Evolutionary conservation across 2,329 filamentous ascomycete species (phyloP).

Genomic region (Talaromyces pinophilus): DNA sequence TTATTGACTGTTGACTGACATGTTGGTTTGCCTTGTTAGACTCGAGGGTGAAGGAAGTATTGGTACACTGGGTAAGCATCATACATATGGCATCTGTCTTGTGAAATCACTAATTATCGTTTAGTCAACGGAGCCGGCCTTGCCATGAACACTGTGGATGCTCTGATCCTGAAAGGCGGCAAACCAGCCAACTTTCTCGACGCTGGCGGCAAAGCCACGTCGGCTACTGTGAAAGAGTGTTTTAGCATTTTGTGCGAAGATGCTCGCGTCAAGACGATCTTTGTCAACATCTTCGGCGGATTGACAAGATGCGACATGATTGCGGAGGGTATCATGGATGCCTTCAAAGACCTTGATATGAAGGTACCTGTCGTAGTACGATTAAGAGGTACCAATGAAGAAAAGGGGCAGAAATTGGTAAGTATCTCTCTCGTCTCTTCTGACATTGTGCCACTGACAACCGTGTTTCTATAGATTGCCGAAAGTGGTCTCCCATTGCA

Average conservation of each 20-base stretch:
- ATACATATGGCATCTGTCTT: not conserved
- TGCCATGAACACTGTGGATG: conserved; percentile 88
- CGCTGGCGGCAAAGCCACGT: conserved; percentile 84
- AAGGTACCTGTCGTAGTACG: conserved; percentile 75
- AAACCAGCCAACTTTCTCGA: conserved; percentile 81
- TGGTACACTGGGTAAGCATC: conserved; percentile 63
- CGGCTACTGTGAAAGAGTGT: conserved; percentile 73
- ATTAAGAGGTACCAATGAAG: conserved; percentile 73
- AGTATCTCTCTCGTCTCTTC: conserved; percentile 26
- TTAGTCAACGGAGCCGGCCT: conserved; percentile 82
- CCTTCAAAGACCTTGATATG: conserved; percentile 68
- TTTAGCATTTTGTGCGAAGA: conserved; percentile 75
- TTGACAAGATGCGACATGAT: conserved; percentile 80
- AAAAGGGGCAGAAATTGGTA: conserved; percentile 65
- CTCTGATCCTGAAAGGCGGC: conserved; percentile 67
- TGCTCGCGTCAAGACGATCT: conserved; percentile 68
- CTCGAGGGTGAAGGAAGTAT: conserved; percentile 61
- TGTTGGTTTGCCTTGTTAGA: conserved; percentile 26
- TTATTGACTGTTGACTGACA: conserved; percentile 7
- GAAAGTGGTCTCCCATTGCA: conserved; percentile 68
- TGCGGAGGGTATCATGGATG: conserved; percentile 70
- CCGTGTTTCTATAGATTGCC: conserved; percentile 51
- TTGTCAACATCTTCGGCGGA: conserved; percentile 71
- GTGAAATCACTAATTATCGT: conserved; percentile 2
- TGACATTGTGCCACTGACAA: not conserved